Evolutionary conservation across 1,284 basidiomycete genomes (phyloP), one percentile per base, ranked within the genome.

Genomic region (Pisolithus thermaeus): DNA sequence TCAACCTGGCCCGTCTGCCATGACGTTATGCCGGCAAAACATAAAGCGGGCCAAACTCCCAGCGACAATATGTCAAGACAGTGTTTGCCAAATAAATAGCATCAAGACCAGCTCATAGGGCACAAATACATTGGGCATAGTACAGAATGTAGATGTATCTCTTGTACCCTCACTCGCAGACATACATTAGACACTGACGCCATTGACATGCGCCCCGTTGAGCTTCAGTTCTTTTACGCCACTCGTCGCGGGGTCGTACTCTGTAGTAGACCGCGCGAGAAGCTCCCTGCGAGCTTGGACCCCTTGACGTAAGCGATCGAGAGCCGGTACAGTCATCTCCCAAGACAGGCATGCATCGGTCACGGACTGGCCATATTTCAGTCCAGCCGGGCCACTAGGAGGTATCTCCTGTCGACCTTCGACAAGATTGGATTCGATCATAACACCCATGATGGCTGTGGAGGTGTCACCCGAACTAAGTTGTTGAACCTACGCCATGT

Each of bases 361-460:
- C 14, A 94, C 87, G 7, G 87, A 90, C 64, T 92, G 87, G 44
- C 95, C 94, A 68, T 95, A 95, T 63, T 83, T 87, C 54, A 97
- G 73, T 3, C 81, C 89, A 5, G 78, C 72, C 1, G 87, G 86
- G 2, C 93, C 93, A 38, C 81, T 79, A 2, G 81, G 64, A 7
- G 92, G 87, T 53, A 97, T 89, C 60, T 91, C 84, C 70, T 97
- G 94, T 38, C 90, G 82, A 27, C 90, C 89, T 65, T 93, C 95
- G 45, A 90, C 80, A 52, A 98, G 77, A 70, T 99, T 96, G 46
- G 88, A 92, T 71, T 99, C 97, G 56, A 98, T 80, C 97, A 99
- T 99, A 55, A 97, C 93, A 53, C 96, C 96, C 79, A 97, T 88
- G 59, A 99, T 92, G 64, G 82, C 79, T 22, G 76, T 66, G 1